These are phyloP conservation scores for Eurotiales sp. DNA, from an alignment of 2,329 filamentous ascomycete species.

Conservation along the genomic window DNA sequence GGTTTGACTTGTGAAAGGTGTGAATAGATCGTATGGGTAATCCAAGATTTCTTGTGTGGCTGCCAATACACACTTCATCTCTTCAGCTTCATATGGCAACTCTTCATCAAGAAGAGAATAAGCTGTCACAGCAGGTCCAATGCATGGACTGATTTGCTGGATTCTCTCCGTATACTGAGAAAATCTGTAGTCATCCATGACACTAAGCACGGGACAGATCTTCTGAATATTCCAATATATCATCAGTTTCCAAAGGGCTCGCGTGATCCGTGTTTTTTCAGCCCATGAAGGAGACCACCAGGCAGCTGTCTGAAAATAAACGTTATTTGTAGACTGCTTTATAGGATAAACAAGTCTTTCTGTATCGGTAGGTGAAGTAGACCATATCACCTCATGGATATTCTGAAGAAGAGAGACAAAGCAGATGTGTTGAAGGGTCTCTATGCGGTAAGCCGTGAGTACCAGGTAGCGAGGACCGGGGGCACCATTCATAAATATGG, in stretches of 20 bases:
- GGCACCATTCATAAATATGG: not conserved
- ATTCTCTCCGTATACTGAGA: constrained; percentile 1
- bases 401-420: constrained; percentile 13
- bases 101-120: not conserved
- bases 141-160: not conserved
- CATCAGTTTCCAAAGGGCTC: constrained; percentile 4
- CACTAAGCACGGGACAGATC: not conserved
- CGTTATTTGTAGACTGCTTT: not conserved
- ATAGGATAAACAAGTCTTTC: not conserved
- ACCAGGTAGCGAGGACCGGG: constrained; percentile 6
- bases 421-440: constrained; percentile 9
- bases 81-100: not conserved
- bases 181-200: not conserved
- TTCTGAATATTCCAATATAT: constrained; percentile 3
- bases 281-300: constrained; percentile 8
- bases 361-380: not conserved
- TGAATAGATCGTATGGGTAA: not conserved
- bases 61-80: not conserved
- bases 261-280: not conserved
- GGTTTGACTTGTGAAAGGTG: not conserved
- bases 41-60: not conserved
- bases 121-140: not conserved
- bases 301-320: not conserved
- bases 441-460: constrained; percentile 13
- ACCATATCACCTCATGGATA: constrained; percentile 5